Evolutionary conservation across 306 rosid genomes (phyloP), one percentile per base, ranked within the genome.

Genomic region (Vigna radiata): DNA sequence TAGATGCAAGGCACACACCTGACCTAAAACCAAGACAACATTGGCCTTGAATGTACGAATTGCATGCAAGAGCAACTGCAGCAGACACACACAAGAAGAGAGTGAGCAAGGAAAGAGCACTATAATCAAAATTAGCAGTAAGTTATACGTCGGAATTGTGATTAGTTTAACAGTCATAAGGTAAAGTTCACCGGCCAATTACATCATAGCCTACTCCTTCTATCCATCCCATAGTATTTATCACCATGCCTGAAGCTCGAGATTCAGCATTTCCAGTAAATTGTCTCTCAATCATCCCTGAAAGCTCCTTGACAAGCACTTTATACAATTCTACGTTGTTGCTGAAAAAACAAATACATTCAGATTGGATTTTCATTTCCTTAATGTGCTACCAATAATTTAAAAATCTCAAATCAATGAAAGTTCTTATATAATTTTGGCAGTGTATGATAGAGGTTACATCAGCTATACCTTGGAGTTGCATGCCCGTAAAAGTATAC

Each of bases 201-300:
- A 95, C 99, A 84, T 95, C 98, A 85, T 95, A 95, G 81, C 99
- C 99, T 41, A 89, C 85, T 78, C 98, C 97, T 79, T 95, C 98
- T 71, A 92, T 92, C 99, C 99, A 95, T 52, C 99, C 99, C 99
- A 95, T 92, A 43, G 99, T 95, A 85, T 95, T 95, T 82, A 95
- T 88, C 68, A 95, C 98, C 98, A 95, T 86, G 52, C 99, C 99
- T 12, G 99, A 90, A 82, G 99, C 97, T 85, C 86, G 88, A 71
- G 96, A 91, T 81, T 95, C 97, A 70, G 91, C 77, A 82, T 86
- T 95, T 75, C 94, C 93, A 73, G 94, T 17, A 83, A 95, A 86
- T 70, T 92, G 99, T 73, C 88, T 89, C 86, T 90, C 99, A 59
- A 92, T 85, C 83, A 92, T 85, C 60, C 88, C 91, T 23, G 97